These are phyloP conservation scores for Cinnamomum micranthum DNA, from an alignment of 164 flowering plant genomes.

Conservation along the genomic window DNA sequence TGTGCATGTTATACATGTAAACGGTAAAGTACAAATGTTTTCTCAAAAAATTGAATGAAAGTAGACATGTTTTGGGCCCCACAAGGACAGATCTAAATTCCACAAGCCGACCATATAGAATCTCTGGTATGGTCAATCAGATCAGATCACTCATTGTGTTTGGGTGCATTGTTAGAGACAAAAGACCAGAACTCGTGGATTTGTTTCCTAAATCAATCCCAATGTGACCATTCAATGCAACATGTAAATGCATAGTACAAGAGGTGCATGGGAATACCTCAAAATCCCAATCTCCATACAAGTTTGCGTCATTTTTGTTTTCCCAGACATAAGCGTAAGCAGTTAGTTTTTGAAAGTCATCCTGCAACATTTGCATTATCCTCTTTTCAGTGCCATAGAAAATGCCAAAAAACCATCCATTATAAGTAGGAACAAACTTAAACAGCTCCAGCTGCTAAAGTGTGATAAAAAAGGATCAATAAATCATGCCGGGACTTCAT, in stretches of 20 bases:
- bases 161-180: too few relatives aligned
- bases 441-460: neutral
- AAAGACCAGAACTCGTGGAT: too few relatives aligned
- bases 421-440: neutral
- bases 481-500: neutral
- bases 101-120: too few relatives aligned
- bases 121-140: too few relatives aligned
- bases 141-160: too few relatives aligned
- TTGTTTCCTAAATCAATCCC: neutral
- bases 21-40: too few relatives aligned
- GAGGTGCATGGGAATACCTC: constrained; percentile 49
- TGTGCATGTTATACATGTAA: too few relatives aligned
- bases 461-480: neutral
- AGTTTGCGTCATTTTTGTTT: constrained; percentile 56
- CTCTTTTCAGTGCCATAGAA: constrained; percentile 1
- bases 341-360: constrained; percentile 38
- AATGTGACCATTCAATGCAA: neutral
- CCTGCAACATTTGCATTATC: constrained; percentile 40
- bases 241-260: neutral
- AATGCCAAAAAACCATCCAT: neutral
- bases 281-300: constrained; percentile 83
- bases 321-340: constrained; percentile 73
- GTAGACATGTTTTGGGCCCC: too few relatives aligned
- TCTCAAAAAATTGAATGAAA: too few relatives aligned
- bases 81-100: too few relatives aligned